Conservation (phyloP, 306 rosid species). For the Vachellia pachyceras region DNA sequence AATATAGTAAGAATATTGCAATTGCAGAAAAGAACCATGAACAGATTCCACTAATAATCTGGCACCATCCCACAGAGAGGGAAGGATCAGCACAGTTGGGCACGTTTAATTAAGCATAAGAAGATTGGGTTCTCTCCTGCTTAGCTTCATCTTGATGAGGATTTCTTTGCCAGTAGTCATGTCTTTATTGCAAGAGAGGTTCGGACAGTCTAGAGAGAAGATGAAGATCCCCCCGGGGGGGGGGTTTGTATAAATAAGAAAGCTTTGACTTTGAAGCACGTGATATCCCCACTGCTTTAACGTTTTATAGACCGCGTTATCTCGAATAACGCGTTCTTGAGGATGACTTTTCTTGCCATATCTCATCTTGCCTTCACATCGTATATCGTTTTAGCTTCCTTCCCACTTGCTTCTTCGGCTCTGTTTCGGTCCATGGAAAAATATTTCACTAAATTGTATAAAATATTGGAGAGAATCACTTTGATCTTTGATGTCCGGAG, state of each 20-base stretch:
- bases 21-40: slow-evolving; percentile 18
- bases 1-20: slow-evolving; percentile 26
- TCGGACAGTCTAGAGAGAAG: background rate
- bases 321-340: slow-evolving; percentile 43
- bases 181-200: background rate
- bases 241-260: slow-evolving; percentile 19
- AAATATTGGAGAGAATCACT: no score
- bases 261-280: slow-evolving; percentile 44
- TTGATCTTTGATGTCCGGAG: no score
- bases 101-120: slow-evolving; percentile 2
- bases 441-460: background rate
- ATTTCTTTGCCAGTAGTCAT: slow-evolving; percentile 50
- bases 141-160: slow-evolving; percentile 51
- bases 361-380: background rate
- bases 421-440: background rate
- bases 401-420: slow-evolving; percentile 15
- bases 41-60: background rate
- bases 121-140: background rate
- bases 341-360: slow-evolving; percentile 39
- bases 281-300: slow-evolving; percentile 30
- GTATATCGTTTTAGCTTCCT: background rate
- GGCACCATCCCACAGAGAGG: background rate
- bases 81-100: background rate
- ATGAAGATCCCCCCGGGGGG: background rate
- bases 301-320: slow-evolving; percentile 37